Evolutionary conservation across 495 filamentous ascomycete species (phyloP).

Genomic region (Gamarada debralockiae): DNA sequence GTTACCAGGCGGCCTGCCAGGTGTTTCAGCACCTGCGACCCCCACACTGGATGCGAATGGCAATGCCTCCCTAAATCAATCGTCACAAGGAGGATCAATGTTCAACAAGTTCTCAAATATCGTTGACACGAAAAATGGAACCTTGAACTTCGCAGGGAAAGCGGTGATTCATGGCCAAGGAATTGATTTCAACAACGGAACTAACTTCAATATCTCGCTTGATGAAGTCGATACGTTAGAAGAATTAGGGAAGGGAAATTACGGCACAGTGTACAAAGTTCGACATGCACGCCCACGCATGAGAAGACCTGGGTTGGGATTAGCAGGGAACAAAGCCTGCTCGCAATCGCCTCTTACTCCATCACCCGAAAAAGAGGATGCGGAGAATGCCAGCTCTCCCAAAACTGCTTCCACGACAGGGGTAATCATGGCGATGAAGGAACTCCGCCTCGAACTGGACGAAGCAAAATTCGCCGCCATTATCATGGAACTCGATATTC

Average conservation of each 20-base stretch:
- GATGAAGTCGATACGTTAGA: constrained; percentile 95
- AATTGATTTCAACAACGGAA: constrained; percentile 86
- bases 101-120: constrained; percentile 91
- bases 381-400: constrained; percentile 19
- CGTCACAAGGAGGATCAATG: constrained; percentile 48
- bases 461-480: constrained; percentile 96
- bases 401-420: constrained; percentile 43
- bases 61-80: constrained; percentile 15
- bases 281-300: constrained; percentile 76
- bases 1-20: constrained; percentile 25
- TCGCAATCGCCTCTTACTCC: constrained; percentile 27
- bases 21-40: background rate
- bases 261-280: constrained; percentile 96
- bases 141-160: constrained; percentile 89
- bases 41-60: constrained; percentile 11
- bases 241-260: constrained; percentile 96
- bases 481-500: constrained; percentile 95
- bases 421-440: constrained; percentile 97
- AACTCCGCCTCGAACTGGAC: constrained; percentile 94
- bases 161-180: constrained; percentile 83
- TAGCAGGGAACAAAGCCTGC: constrained; percentile 38
- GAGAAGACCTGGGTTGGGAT: constrained; percentile 73
- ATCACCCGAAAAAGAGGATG: constrained; percentile 7
- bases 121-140: constrained; percentile 88
- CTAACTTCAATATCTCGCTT: constrained; percentile 88